Evolutionary conservation across 108 stramenopile species (phyloP), one percentile per base, ranked within the genome.

Genomic region (Pseudonitzschia delicatissima): DNA sequence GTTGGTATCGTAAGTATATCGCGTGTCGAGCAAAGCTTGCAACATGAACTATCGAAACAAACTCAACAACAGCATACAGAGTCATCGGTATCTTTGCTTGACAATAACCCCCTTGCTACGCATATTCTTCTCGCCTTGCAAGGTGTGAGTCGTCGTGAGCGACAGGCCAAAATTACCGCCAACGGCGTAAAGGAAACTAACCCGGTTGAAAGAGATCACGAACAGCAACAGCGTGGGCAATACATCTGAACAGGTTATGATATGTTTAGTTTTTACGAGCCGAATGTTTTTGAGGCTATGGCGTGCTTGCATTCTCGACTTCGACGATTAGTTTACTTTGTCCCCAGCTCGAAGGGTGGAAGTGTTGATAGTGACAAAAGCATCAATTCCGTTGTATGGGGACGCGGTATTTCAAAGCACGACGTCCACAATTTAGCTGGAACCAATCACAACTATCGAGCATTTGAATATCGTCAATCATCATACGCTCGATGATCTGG

Each of bases 221-320:
- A 33, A 20, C 34, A 7, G 27, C 36, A 42, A 45, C 61, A 37
- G 18, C 47, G 2, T 27, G 61, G 72, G 23, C 78, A 85, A 66
- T 92, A 92, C 67, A 74, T 92, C 21, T 92, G 91, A 57, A 92
- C 87, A 9, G 86, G 86, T 2, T 87, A 81, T 42, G 87, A 89
- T 44, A 57, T 92, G 20, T 92, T 82, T 57, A 47, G 77, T 2
- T 79, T 70, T 26, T 81, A 77, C 47, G 87, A 88, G 52, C 87
- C 91, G 31, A 73, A 69, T 29, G 62, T 87, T 3, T 92, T 84
- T 58, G 91, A 92, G 68, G 84, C 86, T 15, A 92, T 92, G 91
- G 76, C 86, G 2, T 64, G 84, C 23, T 77, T 92, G 23, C 91
- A 92, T 71, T 81, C 82, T 34, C 74, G 91, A 53, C 60, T 92